Evolutionary conservation across 1,139 yeast species (phyloP).

Genomic region (Debaryomyces sp.): DNA sequence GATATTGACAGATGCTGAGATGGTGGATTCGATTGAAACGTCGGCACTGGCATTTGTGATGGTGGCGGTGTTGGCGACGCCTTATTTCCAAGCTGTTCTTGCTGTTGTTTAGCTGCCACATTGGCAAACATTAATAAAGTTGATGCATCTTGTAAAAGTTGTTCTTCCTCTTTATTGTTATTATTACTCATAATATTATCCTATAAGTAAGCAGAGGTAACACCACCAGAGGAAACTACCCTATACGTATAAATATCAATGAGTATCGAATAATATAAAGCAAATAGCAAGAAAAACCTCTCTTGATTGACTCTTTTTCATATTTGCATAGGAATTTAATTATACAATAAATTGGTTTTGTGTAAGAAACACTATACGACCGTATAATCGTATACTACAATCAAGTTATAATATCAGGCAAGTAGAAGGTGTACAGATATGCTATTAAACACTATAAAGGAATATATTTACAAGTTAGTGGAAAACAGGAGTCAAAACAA

Average conservation of each 20-base stretch:
- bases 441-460: conserved; percentile 5
- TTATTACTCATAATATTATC: conserved; percentile 7
- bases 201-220: neutral
- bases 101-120: conserved; percentile 52
- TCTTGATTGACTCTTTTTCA: neutral
- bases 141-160: conserved; percentile 63
- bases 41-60: conserved; percentile 5
- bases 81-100: conserved; percentile 17
- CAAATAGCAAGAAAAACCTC: neutral
- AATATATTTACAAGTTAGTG: conserved; percentile 4
- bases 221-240: neutral
- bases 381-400: conserved; percentile 4
- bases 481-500: neutral
- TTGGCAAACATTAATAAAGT: conserved; percentile 65
- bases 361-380: conserved; percentile 10
- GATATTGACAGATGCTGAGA: neutral
- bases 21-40: neutral
- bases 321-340: neutral
- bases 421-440: neutral
- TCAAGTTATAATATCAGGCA: neutral
- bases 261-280: neutral
- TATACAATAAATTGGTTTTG: conserved; percentile 6
- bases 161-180: conserved; percentile 29
- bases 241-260: neutral
- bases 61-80: conserved; percentile 18